A percentile compares a stretch with the other conserved stretches of the same genome.
phyloP scores from a whole-genome alignment of 2,329 filamentous ascomycete genomes.

The Pseudogymnoascus pannorum region DNA sequence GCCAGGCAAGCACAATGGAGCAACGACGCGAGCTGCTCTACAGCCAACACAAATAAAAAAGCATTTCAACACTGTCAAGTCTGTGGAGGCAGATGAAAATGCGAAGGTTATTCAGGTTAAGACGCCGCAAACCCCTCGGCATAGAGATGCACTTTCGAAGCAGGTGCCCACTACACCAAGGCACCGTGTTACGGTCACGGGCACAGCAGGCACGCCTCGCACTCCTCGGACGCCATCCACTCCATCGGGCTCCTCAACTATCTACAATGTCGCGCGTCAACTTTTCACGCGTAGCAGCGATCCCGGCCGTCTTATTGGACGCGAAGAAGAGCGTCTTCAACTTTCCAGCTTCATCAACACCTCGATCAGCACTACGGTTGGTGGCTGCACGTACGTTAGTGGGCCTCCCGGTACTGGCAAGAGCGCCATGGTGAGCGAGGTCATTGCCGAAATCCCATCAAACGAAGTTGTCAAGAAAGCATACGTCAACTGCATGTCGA shows the following conservation, averaged over 20 bases:
- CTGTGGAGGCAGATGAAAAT: constrained; percentile 36
- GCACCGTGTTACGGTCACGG: constrained; percentile 72
- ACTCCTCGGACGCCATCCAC: constrained; percentile 71
- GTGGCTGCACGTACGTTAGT: constrained; percentile 88
- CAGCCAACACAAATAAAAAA: constrained; percentile 41
- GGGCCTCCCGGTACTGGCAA: constrained; percentile 95
- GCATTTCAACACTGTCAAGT: constrained; percentile 35
- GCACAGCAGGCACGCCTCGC: constrained; percentile 66
- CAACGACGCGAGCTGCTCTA: constrained; percentile 34
- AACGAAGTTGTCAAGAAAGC: constrained; percentile 53
- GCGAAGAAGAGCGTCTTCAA: constrained; percentile 49
- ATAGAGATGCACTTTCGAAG: constrained; percentile 68
- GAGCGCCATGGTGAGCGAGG: constrained; percentile 82
- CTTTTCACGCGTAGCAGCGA: constrained; percentile 62
- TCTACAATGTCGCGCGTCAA: constrained; percentile 83
- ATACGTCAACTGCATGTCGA: constrained; percentile 95
- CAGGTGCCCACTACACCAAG: constrained; percentile 70
- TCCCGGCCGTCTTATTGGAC: constrained; percentile 27
- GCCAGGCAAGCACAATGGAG: constrained; percentile 41
- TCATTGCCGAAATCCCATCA: constrained; percentile 54
- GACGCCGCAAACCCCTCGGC: constrained; percentile 67
- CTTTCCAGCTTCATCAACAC: constrained; percentile 62
- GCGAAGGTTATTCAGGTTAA: constrained; percentile 43
- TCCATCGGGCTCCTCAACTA: constrained; percentile 58
- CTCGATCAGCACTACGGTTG: constrained; percentile 50